Percentiles rank a stretch among this genome's conserved stretches.
Conservation (phyloP, 441 rosid genomes). For the Mallotus repandus region DNA sequence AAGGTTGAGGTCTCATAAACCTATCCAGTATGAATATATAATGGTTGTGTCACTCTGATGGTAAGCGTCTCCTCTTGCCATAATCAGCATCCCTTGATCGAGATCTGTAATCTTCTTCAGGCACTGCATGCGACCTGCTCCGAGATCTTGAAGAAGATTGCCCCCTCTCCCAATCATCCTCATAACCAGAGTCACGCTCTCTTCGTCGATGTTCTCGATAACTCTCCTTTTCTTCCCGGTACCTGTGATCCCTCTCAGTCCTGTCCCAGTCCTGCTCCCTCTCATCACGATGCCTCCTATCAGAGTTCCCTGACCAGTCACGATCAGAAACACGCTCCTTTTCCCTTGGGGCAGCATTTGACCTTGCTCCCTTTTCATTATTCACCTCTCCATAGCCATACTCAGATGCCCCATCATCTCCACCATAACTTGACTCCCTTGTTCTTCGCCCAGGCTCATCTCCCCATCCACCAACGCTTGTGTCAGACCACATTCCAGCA, state of each 20-base stretch:
- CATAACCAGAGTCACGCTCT: slow-evolving; percentile 68
- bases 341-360: slow-evolving; percentile 55
- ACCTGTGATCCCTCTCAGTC: slow-evolving; percentile 62
- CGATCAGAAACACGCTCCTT: slow-evolving; percentile 72
- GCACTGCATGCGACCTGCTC: slow-evolving; percentile 67
- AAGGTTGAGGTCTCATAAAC: slow-evolving; percentile 16
- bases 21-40: slow-evolving; percentile 20
- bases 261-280: slow-evolving; percentile 62
- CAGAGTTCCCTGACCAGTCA: slow-evolving; percentile 78
- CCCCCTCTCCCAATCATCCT: slow-evolving; percentile 78
- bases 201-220: slow-evolving; percentile 67
- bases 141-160: slow-evolving; percentile 69
- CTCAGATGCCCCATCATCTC: slow-evolving; percentile 92
- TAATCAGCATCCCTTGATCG: slow-evolving; percentile 88
- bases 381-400: slow-evolving; percentile 83
- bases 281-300: slow-evolving; percentile 70
- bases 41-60: slow-evolving; percentile 45
- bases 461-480: slow-evolving; percentile 81
- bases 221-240: slow-evolving; percentile 72
- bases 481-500: slow-evolving; percentile 87
- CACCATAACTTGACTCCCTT: slow-evolving; percentile 82
- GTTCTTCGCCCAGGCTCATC: slow-evolving; percentile 66
- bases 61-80: slow-evolving; percentile 78
- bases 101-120: slow-evolving; percentile 75
- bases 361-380: slow-evolving; percentile 73